A percentile compares a stretch with the other conserved stretches of the same genome.
phyloP scores from a whole-genome alignment of 371 early-diverging fungal genomes.

The Smittium culicis region DNA sequence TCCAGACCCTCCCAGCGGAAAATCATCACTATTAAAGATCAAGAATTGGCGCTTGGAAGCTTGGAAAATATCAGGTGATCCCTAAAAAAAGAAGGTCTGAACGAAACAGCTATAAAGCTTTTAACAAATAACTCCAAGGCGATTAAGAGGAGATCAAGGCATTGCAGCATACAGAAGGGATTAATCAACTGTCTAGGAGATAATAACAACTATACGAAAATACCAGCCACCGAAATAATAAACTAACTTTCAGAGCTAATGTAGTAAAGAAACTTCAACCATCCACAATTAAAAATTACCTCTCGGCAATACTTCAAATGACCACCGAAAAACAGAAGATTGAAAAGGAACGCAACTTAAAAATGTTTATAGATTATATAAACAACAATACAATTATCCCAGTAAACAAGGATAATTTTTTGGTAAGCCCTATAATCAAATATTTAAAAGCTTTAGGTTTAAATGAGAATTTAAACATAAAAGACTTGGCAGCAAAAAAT shows the following conservation, averaged over 20 bases:
- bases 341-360: background rate
- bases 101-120: background rate
- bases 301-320: background rate
- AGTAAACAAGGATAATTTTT: background rate
- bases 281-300: background rate
- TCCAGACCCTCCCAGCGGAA: background rate
- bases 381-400: background rate
- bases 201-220: background rate
- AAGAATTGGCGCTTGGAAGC: background rate
- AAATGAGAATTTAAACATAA: background rate
- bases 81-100: background rate
- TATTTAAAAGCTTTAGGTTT: background rate
- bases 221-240: background rate
- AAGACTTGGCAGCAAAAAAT: background rate
- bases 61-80: background rate
- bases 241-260: background rate
- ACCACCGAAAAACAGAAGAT: background rate
- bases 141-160: background rate
- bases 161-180: background rate
- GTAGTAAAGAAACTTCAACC: background rate
- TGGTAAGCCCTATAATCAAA: background rate
- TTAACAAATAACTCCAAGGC: background rate
- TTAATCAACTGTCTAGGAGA: background rate
- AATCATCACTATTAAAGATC: background rate
- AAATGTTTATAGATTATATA: background rate